These are phyloP conservation scores for Aristolochia fimbriata DNA, from an alignment of 164 flowering plant species.

Conservation along the genomic window DNA sequence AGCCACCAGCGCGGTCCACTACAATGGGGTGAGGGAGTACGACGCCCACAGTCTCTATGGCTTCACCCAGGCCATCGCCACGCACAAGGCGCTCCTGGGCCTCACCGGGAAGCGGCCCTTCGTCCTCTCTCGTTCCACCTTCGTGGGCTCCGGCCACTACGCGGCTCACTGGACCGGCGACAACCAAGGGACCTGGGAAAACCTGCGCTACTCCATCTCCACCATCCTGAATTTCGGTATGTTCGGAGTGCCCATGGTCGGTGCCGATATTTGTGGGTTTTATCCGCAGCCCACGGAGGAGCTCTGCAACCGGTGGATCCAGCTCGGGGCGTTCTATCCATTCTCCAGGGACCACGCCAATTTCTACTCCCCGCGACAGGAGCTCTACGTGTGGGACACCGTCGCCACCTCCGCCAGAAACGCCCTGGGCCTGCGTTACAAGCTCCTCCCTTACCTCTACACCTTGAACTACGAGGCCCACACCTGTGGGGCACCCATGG, in stretches of 20 bases:
- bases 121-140: slow-evolving; percentile 73
- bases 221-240: slow-evolving; percentile 77
- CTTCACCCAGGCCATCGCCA: slow-evolving; percentile 68
- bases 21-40: slow-evolving; percentile 80
- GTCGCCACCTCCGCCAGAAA: slow-evolving; percentile 73
- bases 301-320: slow-evolving; percentile 88
- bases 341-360: slow-evolving; percentile 85
- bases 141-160: slow-evolving; percentile 80
- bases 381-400: slow-evolving; percentile 74
- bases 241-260: slow-evolving; percentile 90
- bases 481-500: slow-evolving; percentile 62
- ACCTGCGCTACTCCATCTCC: slow-evolving; percentile 58
- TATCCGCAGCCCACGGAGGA: slow-evolving; percentile 72
- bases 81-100: slow-evolving; percentile 62
- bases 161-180: slow-evolving; percentile 98
- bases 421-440: slow-evolving; percentile 72
- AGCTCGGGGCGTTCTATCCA: slow-evolving; percentile 88
- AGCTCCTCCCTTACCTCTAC: slow-evolving; percentile 72
- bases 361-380: slow-evolving; percentile 59
- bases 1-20: slow-evolving; percentile 84
- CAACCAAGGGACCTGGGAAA: slow-evolving; percentile 69
- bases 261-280: slow-evolving; percentile 89
- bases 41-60: slow-evolving; percentile 94
- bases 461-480: slow-evolving; percentile 77
- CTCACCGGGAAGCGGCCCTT: slow-evolving; percentile 76